Percentiles rank a stretch among this genome's conserved stretches.
Evolutionary conservation across 2,329 filamentous ascomycete species (phyloP).

Genomic region (Emergomyces africanus): DNA sequence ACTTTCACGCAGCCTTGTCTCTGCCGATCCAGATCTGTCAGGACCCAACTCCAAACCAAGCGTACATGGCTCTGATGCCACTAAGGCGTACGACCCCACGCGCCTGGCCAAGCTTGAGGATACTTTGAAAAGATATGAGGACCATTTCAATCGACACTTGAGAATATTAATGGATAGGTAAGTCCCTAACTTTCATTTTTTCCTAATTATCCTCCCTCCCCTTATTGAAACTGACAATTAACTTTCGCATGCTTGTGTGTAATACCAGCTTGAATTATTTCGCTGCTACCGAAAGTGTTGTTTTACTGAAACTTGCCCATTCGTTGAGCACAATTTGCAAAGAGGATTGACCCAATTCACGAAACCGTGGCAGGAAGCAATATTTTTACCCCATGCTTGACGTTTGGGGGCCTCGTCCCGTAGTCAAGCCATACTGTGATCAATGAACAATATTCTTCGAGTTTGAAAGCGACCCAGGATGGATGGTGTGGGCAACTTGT

Average conservation of each 20-base stretch:
- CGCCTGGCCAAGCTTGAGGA: constrained; percentile 69
- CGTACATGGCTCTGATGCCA: constrained; percentile 12
- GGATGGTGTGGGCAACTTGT: not conserved
- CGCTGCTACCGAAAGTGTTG: constrained; percentile 92
- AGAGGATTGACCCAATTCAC: constrained; percentile 22
- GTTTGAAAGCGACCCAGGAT: not conserved
- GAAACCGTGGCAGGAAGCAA: not conserved
- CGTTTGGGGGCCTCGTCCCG: not conserved
- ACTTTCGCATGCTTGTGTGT: not conserved
- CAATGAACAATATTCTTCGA: not conserved
- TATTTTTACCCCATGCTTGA: not conserved
- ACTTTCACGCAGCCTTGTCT: constrained; percentile 71
- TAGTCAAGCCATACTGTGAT: not conserved
- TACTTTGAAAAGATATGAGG: constrained; percentile 81
- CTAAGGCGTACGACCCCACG: constrained; percentile 40
- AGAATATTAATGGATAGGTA: constrained; percentile 82
- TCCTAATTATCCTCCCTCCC: not conserved
- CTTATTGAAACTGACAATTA: constrained; percentile 2
- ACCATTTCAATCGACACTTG: constrained; percentile 81
- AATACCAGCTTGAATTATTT: constrained; percentile 66
- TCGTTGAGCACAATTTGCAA: constrained; percentile 30
- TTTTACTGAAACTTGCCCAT: constrained; percentile 61
- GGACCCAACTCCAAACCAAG: constrained; percentile 15
- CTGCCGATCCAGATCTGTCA: constrained; percentile 64
- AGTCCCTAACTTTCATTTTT: constrained; percentile 4